phyloP scores from a whole-genome alignment of 1,139 yeast species.

The Saccharomycopsis hybrid region DNA sequence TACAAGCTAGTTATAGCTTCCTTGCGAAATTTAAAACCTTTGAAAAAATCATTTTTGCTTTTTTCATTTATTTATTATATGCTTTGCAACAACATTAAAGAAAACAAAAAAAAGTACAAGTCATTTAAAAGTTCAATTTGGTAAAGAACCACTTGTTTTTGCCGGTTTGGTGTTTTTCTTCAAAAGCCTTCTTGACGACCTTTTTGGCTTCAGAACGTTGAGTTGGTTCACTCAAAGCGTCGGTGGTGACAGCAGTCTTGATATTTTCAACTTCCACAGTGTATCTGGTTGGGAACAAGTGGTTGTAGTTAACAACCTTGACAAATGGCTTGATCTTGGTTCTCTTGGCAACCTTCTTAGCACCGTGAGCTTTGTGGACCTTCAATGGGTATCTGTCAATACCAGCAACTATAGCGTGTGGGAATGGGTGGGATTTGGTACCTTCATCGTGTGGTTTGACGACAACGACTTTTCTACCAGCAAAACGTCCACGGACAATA shows the following conservation, averaged over 20 bases:
- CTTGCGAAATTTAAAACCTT: no score
- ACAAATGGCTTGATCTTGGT: slow-evolving; percentile 99
- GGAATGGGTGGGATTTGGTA: slow-evolving; percentile 97
- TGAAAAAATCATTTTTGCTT: no score
- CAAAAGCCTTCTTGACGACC: slow-evolving; percentile 98
- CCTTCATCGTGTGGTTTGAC: slow-evolving; percentile 99
- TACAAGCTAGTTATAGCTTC: no score
- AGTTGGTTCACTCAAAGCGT: slow-evolving; percentile 95
- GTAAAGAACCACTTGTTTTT: slow-evolving; percentile 99
- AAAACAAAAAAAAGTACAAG: slow-evolving; percentile 19
- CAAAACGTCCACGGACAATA: slow-evolving; percentile 99
- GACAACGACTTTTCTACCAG: slow-evolving; percentile 99
- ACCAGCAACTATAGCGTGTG: slow-evolving; percentile 99
- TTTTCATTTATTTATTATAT: no score
- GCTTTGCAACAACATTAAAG: not conserved
- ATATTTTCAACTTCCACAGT: slow-evolving; percentile 93
- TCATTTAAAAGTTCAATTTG: slow-evolving; percentile 97
- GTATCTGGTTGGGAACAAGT: slow-evolving; percentile 99
- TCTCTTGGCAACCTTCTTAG: slow-evolving; percentile 95
- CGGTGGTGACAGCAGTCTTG: slow-evolving; percentile 87
- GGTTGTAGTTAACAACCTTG: slow-evolving; percentile 99
- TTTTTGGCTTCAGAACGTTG: slow-evolving; percentile 99
- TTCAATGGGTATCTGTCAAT: slow-evolving; percentile 97
- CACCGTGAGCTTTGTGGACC: slow-evolving; percentile 93
- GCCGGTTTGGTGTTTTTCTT: slow-evolving; percentile 99